Base-by-base conservation (phyloP, 208 protist species). In the Acanthamoeba lenticulata region DNA sequence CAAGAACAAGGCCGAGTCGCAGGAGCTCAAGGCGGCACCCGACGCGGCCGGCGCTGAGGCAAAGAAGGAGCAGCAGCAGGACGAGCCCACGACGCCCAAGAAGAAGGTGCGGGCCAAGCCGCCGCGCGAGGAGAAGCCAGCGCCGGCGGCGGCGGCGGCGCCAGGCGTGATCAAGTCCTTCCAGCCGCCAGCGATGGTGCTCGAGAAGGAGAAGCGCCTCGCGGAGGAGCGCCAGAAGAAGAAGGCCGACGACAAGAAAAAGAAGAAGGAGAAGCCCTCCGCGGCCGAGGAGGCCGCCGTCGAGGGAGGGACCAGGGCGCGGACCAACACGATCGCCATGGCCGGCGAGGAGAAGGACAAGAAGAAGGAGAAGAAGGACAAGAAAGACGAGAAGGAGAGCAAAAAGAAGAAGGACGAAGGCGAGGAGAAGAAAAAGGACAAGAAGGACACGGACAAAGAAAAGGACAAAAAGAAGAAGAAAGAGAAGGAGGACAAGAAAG, bases 121-220 rank as follows among this genome's bases (percentile, higher is more conserved):
- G 24, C 29, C 36, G 67, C n/a, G 4, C 27, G 44, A 57, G 45
- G 29, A 49, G 19, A 85, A 47, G 74, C 38, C 74, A 7, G 32
- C 13, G 69, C 17, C 38, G 19, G 6, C 7, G 3, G 27, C 69
- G 38, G 6, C 13, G 34, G 69, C 32, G 4, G 7, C 62, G 62
- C 49, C 49, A 57, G 67, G 67, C 40, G 45, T 85, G 38, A 55
- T 85, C 3, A 85, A 85, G 44, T 57, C 74, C 2, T 85, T 85
- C 45, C 74, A 85, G 45, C 44, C 45, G n/a, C 74, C 74, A 29
- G 3, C 38, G n/a, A 55, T 42, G n/a, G 36, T 85, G 74, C 24
- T 55, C 5, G 74, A 85, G n/a, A 47, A 55, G 45, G 74, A 85
- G 44, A 85, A 85, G 74, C 38, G 74, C 6, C 49, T 85, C 29